Conservation (phyloP, 2,329 filamentous ascomycete genomes). For the Lecanicillium sp. region DNA sequence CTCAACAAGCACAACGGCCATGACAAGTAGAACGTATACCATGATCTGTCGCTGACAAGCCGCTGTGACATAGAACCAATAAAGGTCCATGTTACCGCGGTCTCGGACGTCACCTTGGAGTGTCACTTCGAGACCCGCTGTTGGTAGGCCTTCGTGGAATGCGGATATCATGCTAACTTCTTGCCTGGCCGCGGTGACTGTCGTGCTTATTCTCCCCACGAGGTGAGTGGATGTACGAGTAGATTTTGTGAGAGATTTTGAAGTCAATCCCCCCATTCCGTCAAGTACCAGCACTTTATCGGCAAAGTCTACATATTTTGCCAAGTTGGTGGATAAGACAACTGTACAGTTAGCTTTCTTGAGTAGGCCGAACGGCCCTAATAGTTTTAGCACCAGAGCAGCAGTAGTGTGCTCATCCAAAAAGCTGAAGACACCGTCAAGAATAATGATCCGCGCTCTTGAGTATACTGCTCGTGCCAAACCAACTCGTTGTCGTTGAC, state of each 20-base stretch:
- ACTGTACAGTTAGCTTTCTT: neutral
- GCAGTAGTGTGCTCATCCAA: neutral
- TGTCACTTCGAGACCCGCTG: neutral
- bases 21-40: too few relatives aligned
- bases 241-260: neutral
- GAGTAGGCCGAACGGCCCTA: neutral
- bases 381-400: neutral
- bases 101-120: neutral
- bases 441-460: neutral
- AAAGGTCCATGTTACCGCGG: neutral
- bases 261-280: neutral
- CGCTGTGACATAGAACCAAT: too few relatives aligned
- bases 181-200: neutral
- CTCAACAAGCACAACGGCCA: neutral
- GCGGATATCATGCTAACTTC: neutral
- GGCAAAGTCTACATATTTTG: neutral
- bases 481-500: constrained; percentile 1
- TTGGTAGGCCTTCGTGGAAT: neutral
- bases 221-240: neutral
- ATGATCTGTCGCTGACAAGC: too few relatives aligned
- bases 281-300: constrained; percentile 1
- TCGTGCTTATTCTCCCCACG: neutral
- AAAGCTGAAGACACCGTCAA: constrained; percentile 1
- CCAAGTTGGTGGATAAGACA: constrained; percentile 1
- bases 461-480: constrained; percentile 1